These are phyloP conservation scores for Hypoxylon sp. DNA, from an alignment of 2,329 filamentous ascomycete species.

Conservation along the genomic window DNA sequence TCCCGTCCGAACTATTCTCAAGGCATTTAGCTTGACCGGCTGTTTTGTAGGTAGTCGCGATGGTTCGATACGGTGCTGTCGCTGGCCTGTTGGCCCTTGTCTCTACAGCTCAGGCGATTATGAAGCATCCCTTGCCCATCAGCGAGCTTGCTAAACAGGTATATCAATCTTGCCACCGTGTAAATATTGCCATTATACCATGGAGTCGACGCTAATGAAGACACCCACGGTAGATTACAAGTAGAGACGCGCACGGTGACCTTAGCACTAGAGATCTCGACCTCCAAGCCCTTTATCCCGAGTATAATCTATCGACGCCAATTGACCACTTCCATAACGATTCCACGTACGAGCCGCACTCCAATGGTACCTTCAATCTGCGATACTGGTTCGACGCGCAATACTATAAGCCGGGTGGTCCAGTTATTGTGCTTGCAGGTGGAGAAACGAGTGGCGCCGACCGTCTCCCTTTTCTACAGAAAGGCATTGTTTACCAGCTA, in stretches of 20 bases:
- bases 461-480: slow-evolving; percentile 79
- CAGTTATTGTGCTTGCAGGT: slow-evolving; percentile 81
- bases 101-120: slow-evolving; percentile 47
- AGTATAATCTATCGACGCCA: slow-evolving; percentile 63
- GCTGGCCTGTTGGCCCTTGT: slow-evolving; percentile 45
- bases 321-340: slow-evolving; percentile 91
- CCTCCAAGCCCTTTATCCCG: slow-evolving; percentile 54
- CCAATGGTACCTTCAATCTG: slow-evolving; percentile 75
- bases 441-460: slow-evolving; percentile 78
- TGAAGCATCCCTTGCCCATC: slow-evolving; percentile 50
- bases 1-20: slow-evolving; percentile 7
- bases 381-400: slow-evolving; percentile 88
- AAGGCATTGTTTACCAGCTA: slow-evolving; percentile 82
- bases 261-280: slow-evolving; percentile 41
- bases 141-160: slow-evolving; percentile 53
- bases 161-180: slow-evolving; percentile 1
- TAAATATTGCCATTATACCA: neutral
- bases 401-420: slow-evolving; percentile 82
- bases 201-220: slow-evolving; percentile 23
- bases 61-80: slow-evolving; percentile 37
- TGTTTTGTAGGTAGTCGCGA: slow-evolving; percentile 24
- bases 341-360: slow-evolving; percentile 82
- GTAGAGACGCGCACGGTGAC: slow-evolving; percentile 12
- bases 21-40: slow-evolving; percentile 11
- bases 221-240: slow-evolving; percentile 38